Conservation (phyloP, 345 rosid species). For the Passiflora organensis region DNA sequence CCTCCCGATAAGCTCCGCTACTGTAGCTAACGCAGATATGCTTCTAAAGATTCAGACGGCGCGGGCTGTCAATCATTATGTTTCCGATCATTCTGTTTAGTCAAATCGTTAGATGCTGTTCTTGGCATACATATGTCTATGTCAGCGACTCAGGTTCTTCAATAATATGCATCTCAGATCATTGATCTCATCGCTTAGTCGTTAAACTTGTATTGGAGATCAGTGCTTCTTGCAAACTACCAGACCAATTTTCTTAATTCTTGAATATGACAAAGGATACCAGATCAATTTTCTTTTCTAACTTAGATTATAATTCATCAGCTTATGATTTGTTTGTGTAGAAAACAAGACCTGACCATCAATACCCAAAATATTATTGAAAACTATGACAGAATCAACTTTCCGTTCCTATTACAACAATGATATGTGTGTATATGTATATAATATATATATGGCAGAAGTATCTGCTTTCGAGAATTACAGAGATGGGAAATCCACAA, state of each 20-base stretch:
- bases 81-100: not conserved
- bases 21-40: constrained; percentile 23
- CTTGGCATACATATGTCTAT: not conserved
- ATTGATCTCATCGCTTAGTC: not conserved
- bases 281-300: no score
- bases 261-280: not conserved
- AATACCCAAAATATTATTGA: no score
- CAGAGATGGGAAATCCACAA: no score
- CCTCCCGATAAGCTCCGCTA: constrained; percentile 8
- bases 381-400: no score
- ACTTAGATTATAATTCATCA: no score
- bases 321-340: no score
- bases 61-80: constrained; percentile 6
- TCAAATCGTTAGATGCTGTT: not conserved
- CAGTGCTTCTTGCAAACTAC: not conserved
- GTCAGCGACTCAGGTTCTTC: not conserved
- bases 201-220: not conserved
- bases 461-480: no score
- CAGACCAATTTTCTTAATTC: not conserved
- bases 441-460: no score
- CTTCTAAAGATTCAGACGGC: constrained; percentile 22
- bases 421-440: no score
- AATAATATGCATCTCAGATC: not conserved
- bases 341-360: no score
- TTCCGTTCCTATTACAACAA: no score